Evolutionary conservation across 345 rosid species (phyloP), one percentile per base, ranked within the genome.

Genomic region (Cardiospermum halicacabum): DNA sequence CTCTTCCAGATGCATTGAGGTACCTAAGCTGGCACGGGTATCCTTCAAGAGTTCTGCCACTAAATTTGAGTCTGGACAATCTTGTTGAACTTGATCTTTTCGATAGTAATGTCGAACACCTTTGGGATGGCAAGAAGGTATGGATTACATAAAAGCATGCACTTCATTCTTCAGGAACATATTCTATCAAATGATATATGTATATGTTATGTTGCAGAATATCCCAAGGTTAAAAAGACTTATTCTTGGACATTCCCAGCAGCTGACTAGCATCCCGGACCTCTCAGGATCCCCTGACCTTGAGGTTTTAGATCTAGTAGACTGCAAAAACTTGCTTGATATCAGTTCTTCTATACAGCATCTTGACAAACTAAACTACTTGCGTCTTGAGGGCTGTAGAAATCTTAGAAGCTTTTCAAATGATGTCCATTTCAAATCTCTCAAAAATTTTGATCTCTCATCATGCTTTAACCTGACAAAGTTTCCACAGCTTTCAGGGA

Each of bases 71-170:
- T 47, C 24, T 47, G 51, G 51, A 47, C 1, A 2, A 47, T 3
- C 51, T 47, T 18, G 51, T 77, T 2, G 69, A 69, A 51, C 72
- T 81, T 48, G 40, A 62, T 32, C 31, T 80, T 50, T 31, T 49
- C 11, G 0, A 58, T 36, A 65, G 85, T 60, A 19, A 28, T 16
- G 9, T 81, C 11, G 55, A 72, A 58, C 64, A 75, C 11, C 40
- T 75, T 5, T 81, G 82, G 82, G 48, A 16, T 27, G 50, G 36
- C 37, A 68, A 42, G 4, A 59, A 69, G 77, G 81, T 80, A 69
- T n/a, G 32, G 18, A 36, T 19, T 18, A 28, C 3, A 3, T 56
- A n/a, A 11, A 45, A 47, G 51, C 12, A 18, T 16, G 12, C 11
- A 3, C 1, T 42, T 60, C 32, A 25, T 43, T 47, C 51, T 47